Percentiles rank a stretch among this genome's conserved stretches.
Conservation (phyloP, 768 basidiomycete species). For the Dictyophora rubrovolvata region DNA sequence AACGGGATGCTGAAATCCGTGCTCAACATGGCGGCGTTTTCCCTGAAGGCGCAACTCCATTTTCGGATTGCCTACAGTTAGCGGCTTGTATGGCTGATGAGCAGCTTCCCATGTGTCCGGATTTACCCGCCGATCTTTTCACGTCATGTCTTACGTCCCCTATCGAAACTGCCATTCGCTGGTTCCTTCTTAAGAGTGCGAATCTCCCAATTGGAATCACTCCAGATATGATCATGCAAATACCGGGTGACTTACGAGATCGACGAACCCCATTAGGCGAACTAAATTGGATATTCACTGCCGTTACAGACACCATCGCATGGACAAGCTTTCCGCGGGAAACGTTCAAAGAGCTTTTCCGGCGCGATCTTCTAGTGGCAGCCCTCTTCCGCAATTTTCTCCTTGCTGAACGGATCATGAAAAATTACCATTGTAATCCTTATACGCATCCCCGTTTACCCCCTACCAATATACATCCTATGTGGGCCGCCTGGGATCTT, state of each 20-base stretch:
- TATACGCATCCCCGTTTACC: slow-evolving; percentile 88
- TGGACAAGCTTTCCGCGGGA: slow-evolving; percentile 97
- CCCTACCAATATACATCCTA: slow-evolving; percentile 89
- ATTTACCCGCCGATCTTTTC: slow-evolving; percentile 94
- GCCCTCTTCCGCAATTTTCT: slow-evolving; percentile 97
- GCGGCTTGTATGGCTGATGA: slow-evolving; percentile 91
- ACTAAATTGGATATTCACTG: slow-evolving; percentile 99
- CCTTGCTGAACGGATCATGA: slow-evolving; percentile 95
- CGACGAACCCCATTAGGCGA: slow-evolving; percentile 93
- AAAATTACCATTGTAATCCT: slow-evolving; percentile 93
- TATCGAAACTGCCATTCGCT: slow-evolving; percentile 93
- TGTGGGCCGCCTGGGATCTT: slow-evolving; percentile 98
- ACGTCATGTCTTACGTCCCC: slow-evolving; percentile 97
- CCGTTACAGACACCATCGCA: slow-evolving; percentile 97
- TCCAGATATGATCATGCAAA: slow-evolving; percentile 85
- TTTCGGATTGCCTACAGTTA: slow-evolving; percentile 84
- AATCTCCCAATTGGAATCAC: slow-evolving; percentile 72
- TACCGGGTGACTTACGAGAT: slow-evolving; percentile 96
- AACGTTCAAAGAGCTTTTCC: slow-evolving; percentile 85
- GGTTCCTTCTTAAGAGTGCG: slow-evolving; percentile 81
- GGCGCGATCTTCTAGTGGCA: slow-evolving; percentile 92
- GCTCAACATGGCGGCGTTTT: slow-evolving; percentile 47
- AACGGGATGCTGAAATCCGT: slow-evolving; percentile 59
- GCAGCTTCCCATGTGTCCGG: slow-evolving; percentile 86
- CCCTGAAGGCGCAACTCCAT: slow-evolving; percentile 54